Percentiles rank a stretch among this genome's conserved stretches.
Evolutionary conservation across 2,329 filamentous ascomycete species (phyloP).

Genomic region (Chlorencoelia australis): DNA sequence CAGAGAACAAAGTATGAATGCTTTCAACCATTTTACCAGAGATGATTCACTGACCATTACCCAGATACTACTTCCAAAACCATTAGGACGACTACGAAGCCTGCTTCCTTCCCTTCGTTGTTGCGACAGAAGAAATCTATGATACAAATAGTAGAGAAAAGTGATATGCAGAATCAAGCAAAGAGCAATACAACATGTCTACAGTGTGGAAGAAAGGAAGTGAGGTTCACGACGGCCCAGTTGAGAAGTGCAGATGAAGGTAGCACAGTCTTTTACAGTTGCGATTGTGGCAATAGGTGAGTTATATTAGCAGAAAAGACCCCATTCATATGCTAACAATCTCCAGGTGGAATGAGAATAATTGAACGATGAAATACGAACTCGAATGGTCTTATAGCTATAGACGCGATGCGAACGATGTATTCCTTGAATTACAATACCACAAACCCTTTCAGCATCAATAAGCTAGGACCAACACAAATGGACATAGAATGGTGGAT

Average conservation of each 20-base stretch:
- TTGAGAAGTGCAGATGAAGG: slow-evolving; percentile 91
- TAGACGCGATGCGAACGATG: not conserved
- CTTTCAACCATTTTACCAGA: not conserved
- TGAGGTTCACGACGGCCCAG: slow-evolving; percentile 78
- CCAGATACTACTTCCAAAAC: slow-evolving; percentile 62
- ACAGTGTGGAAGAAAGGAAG: slow-evolving; percentile 71
- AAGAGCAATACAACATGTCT: slow-evolving; percentile 61
- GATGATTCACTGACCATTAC: slow-evolving; percentile 5
- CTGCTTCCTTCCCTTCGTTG: slow-evolving; percentile 82
- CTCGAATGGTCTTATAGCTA: too few relatives aligned
- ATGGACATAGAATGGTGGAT: slow-evolving; percentile 1
- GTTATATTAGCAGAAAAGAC: slow-evolving; percentile 23
- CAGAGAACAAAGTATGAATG: slow-evolving; percentile 57
- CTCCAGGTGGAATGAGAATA: slow-evolving; percentile 29
- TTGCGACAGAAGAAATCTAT: slow-evolving; percentile 79
- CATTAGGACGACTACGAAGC: slow-evolving; percentile 75
- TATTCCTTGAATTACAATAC: too few relatives aligned
- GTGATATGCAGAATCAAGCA: slow-evolving; percentile 67
- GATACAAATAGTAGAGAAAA: slow-evolving; percentile 69
- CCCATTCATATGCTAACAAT: slow-evolving; percentile 7
- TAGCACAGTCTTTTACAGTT: slow-evolving; percentile 82
- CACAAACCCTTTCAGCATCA: too few relatives aligned
- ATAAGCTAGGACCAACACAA: too few relatives aligned
- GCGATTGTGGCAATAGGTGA: slow-evolving; percentile 78
- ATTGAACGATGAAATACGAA: slow-evolving; percentile 20